Evolutionary conservation across 306 rosid species (phyloP), one percentile per base, ranked within the genome.

Genomic region (Inga leiocalycina): DNA sequence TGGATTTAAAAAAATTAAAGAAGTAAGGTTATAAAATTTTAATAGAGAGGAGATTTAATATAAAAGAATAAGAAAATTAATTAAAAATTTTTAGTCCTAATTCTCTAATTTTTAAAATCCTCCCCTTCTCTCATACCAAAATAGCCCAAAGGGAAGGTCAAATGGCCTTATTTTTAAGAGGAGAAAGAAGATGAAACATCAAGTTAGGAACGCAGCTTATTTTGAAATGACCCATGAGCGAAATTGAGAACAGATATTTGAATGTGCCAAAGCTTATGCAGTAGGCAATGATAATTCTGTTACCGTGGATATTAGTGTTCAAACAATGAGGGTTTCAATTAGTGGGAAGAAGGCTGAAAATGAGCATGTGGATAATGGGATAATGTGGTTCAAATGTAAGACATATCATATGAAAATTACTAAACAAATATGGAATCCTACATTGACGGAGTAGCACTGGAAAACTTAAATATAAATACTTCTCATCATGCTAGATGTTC

Each of bases 191-290:
- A 10, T 79, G 35, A 79, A 82, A 62, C 57, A 80, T 43, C 84
- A 85, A 7, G 51, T 85, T 74, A 61, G 52, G 17, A 65, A 39
- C 4, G 85, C 87, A 2, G 65, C 70, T 66, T 88, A 76, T 17
- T 87, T 88, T n/a, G 76, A 81, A 61, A 81, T 82, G 85, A 88
- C 86, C 30, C 88, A 88, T 0, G 85, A 85, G 35, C 89, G 88
- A 45, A 73, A 75, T 4, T 89, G 89, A 88, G 85, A 85, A 13
- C 61, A 24, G 69, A 30, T 89, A 37, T 87, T 83, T 34, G 69
- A 44, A 15, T 79, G 75, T 2, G 71, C 75, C 0, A 75, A 59
- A 2, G 8, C 10, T 0, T 57, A 34, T n/a, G 10, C 2, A 1
- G 9, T 51, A 30, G 11, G 22, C 4, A 48, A 66, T 16, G 19